Percentiles rank a stretch among this genome's conserved stretches.
Evolutionary conservation across 345 rosid species (phyloP).

Genomic region (Arabidopsis suecica): DNA sequence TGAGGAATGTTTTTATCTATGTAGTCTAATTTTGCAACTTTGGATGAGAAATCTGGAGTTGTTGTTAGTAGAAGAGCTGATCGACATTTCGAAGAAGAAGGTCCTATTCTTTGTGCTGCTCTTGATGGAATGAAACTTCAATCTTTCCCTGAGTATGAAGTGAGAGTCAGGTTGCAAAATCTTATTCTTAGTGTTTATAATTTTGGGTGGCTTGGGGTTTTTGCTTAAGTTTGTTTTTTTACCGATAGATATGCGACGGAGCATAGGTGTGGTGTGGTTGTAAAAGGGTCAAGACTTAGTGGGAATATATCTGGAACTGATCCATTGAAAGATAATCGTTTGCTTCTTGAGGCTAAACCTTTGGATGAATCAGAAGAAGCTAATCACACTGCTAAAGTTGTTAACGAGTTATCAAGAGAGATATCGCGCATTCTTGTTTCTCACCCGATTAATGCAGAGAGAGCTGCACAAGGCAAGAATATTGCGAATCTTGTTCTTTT

Average conservation of each 20-base stretch:
- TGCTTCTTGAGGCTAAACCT: conserved; percentile 74
- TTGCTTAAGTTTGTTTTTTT: neutral
- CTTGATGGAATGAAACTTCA: conserved; percentile 91
- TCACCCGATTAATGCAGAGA: conserved; percentile 74
- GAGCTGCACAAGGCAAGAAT: conserved; percentile 77
- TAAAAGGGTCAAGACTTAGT: conserved; percentile 82
- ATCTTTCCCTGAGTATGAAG: conserved; percentile 88
- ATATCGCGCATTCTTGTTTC: conserved; percentile 68
- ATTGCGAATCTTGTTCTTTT: conserved; percentile 88
- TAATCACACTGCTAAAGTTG: conserved; percentile 76
- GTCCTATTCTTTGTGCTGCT: conserved; percentile 91
- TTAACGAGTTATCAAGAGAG: conserved; percentile 84
- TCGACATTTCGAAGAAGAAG: conserved; percentile 96
- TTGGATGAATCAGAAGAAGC: conserved; percentile 87
- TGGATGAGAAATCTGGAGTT: conserved; percentile 86
- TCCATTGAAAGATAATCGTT: conserved; percentile 85
- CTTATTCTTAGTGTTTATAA: neutral
- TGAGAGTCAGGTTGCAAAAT: conserved; percentile 76
- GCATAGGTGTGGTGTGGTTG: conserved; percentile 94
- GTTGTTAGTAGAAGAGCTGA: conserved; percentile 93
- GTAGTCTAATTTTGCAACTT: conserved; percentile 95
- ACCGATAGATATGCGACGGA: conserved; percentile 78
- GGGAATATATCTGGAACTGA: conserved; percentile 97
- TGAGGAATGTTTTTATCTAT: neutral
- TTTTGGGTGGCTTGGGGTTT: neutral